Base-by-base conservation (phyloP, 106 monocot species). In the Allium sativum region DNA sequence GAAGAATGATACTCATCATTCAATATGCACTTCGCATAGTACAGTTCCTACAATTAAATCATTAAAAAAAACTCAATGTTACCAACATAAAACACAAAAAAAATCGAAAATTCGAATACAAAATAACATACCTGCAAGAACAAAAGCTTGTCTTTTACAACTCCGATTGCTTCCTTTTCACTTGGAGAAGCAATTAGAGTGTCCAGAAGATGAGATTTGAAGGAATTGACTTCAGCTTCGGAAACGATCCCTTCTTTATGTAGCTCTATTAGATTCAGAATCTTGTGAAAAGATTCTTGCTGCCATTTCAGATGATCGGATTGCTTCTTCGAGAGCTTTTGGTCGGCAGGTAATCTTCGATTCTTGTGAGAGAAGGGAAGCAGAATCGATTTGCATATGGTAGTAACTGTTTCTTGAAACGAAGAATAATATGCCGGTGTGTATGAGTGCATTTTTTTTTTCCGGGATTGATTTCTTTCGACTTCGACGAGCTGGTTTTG, bases 221-320 rank as follows among this genome's bases (percentile, higher is more conserved):
- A 91, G 21, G 84, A 70, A 7, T 66, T 40, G 61, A 98, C 87
- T 55, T 92, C 85, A 40, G 62, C 13, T 18, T 82, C 82, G 6
- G 79, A 45, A 0, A 80, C 78, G 21, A 98, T 85, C 31, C 91
- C 91, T 66, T 91, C 96, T n/a, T 75, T 79, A 56, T 82, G 82
- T 44, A 91, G 82, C 51, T 72, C 87, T 21, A 79, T 74, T 31
- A 98, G 78, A 56, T 98, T 66, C 48, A 91, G 84, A 52, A 98
- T 91, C 47, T 78, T 73, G 74, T 98, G 96, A 82, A 91, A 98
- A 21, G 84, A 84, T 10, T 98, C 91, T 73, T 98, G 96, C 77
- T 98, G 96, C 96, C 96, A 87, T 62, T 91, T 91, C 64, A 91
- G 82, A 58, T 59, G 73, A 51, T 87, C 82, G 11, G 82, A 10